Conservation (phyloP, 2,329 filamentous ascomycete genomes). For the Fusarium ramigenum region DNA sequence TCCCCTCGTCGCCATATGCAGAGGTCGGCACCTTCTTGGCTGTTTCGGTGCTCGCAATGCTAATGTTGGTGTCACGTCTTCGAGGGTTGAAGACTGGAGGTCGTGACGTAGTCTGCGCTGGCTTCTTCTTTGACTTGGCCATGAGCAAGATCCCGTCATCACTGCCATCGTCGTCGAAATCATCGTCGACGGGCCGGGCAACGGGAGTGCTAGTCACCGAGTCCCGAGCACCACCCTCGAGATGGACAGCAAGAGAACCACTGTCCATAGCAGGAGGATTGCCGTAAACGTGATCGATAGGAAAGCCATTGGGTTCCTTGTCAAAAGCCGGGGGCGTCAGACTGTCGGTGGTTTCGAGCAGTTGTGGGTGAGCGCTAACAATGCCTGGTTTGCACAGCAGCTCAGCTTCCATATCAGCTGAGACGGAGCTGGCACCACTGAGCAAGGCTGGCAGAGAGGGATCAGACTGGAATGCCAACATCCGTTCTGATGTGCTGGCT, state of each 20-base stretch:
- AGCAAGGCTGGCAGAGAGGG: constrained; percentile 71
- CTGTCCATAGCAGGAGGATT: constrained; percentile 47
- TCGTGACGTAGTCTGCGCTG: constrained; percentile 31
- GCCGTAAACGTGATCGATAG: constrained; percentile 54
- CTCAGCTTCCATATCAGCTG: constrained; percentile 69
- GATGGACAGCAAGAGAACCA: constrained; percentile 45
- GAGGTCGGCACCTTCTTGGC: constrained; percentile 63
- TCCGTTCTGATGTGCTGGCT: constrained; percentile 57
- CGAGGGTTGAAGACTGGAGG: constrained; percentile 51
- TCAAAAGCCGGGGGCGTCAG: constrained; percentile 62
- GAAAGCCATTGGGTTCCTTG: constrained; percentile 60
- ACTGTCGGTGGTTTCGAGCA: constrained; percentile 63
- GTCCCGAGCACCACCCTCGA: constrained; percentile 35
- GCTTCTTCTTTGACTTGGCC: constrained; percentile 61
- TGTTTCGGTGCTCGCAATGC: constrained; percentile 70
- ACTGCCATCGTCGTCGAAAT: constrained; percentile 60
- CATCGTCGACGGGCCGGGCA: constrained; percentile 48
- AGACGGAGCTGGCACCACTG: constrained; percentile 71
- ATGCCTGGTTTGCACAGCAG: constrained; percentile 62
- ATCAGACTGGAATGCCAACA: constrained; percentile 67
- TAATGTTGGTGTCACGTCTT: constrained; percentile 68
- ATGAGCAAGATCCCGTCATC: constrained; percentile 65
- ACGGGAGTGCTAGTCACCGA: constrained; percentile 42
- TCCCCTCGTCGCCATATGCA: constrained; percentile 48
- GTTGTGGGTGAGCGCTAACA: constrained; percentile 52